Evolutionary conservation across 1,284 basidiomycete genomes (phyloP).

Genomic region (Ceratobasidium sp.): DNA sequence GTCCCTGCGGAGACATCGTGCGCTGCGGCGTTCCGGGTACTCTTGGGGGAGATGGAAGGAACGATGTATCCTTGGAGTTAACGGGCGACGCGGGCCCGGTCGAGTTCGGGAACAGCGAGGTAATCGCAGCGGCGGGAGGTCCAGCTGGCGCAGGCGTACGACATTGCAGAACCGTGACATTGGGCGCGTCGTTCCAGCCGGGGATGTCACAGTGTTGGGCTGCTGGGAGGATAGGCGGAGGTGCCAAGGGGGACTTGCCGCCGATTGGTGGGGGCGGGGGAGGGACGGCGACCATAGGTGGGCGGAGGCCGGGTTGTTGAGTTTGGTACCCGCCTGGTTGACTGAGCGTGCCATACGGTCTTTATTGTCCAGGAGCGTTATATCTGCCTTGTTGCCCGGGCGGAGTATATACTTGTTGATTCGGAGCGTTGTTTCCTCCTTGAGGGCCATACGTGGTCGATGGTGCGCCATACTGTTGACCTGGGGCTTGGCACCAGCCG

Average conservation of each 20-base stretch:
- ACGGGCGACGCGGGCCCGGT: slow-evolving; percentile 64
- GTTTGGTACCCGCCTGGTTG: too few species aligned
- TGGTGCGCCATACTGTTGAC: too few species aligned
- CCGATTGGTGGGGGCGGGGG: slow-evolving; percentile 45
- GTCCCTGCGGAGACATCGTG: slow-evolving; percentile 56
- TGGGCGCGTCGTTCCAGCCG: slow-evolving; percentile 94
- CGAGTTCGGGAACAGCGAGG: slow-evolving; percentile 58
- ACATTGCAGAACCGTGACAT: slow-evolving; percentile 63
- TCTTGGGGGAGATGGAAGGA: slow-evolving; percentile 53
- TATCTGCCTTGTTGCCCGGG: neutral
- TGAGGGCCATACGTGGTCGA: too few species aligned
- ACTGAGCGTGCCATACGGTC: too few species aligned
- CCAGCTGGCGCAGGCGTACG: slow-evolving; percentile 65
- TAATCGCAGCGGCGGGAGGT: slow-evolving; percentile 77
- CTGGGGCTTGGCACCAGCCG: too few species aligned
- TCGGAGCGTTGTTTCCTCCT: too few species aligned
- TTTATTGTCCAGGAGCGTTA: too few species aligned
- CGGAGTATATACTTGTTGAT: too few species aligned
- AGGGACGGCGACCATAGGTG: too few species aligned
- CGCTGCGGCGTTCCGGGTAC: slow-evolving; percentile 47
- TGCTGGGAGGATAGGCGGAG: slow-evolving; percentile 58
- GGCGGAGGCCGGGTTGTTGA: too few species aligned
- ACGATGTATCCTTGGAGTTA: slow-evolving; percentile 53
- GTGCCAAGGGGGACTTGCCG: slow-evolving; percentile 35
- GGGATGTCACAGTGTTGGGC: slow-evolving; percentile 74